Evolutionary conservation across 2,329 filamentous ascomycete genomes (phyloP), one percentile per base, ranked within the genome.

Genomic region (Alternaria atra): DNA sequence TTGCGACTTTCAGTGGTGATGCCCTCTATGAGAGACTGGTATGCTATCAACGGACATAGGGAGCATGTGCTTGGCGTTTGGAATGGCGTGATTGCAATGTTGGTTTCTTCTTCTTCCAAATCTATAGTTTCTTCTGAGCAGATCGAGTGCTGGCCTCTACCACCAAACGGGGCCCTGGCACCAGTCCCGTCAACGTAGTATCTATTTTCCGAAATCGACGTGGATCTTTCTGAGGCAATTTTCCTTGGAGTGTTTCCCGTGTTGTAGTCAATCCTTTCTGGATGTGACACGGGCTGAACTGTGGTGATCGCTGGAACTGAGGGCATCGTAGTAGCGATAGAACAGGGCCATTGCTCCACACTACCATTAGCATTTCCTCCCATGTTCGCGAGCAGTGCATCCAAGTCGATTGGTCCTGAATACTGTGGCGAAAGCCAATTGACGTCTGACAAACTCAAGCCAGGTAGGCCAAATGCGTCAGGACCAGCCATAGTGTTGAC

Each of bases 131-230:
- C 27, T 48, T 29, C 40, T 20, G 32, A 43, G 34, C 46, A 40
- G n/a, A 30, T 29, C 12, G 43, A 51, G 17, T 60, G 44, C 20
- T 63, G 63, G 15, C 40, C 43, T 48, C 44, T 60, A 10, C 63
- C 63, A 47, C 59, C 60, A 27, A 66, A 66, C 13, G 63, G 61
- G 30, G 63, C 63, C 25, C 63, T 66, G 25, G 63, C 61, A n/a
- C 63, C 63, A 7, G 57, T 17, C 7, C 63, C 61, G 42, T 66
- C 63, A 23, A 66, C 63, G 34, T 66, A 66, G 40, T 61, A 66
- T 56, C 51, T 61, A 20, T 43, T 55, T 27, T 54, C 44, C 34
- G 42, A 32, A 12, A 60, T n/a, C 25, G 44, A 52, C 15, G 54
- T 32, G 30, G 70, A 32, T 52, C 61, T 15, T 54, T 50, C 27